Evolutionary conservation across 768 basidiomycete genomes (phyloP).

Genomic region (Mycena pura): DNA sequence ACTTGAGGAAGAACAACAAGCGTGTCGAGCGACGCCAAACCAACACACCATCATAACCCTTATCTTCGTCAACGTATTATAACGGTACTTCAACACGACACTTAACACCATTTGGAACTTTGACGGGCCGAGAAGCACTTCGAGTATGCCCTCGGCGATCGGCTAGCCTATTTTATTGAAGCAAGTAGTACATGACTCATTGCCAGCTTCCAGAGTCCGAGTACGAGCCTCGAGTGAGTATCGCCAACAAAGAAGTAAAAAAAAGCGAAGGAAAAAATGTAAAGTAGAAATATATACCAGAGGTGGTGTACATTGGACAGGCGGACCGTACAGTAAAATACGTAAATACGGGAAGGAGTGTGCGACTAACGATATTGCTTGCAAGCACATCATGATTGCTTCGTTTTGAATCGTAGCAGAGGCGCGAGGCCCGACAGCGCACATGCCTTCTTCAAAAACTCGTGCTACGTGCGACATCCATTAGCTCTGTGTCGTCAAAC

Average conservation of each 20-base stretch:
- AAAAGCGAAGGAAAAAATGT: constrained; percentile 8
- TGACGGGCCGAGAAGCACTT: too few relatives aligned
- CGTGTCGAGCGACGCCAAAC: too few relatives aligned
- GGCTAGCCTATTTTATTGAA: constrained; percentile 24
- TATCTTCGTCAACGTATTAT: too few relatives aligned
- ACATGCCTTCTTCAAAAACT: constrained; percentile 92
- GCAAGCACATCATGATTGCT: constrained; percentile 53
- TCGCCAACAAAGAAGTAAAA: constrained; percentile 16
- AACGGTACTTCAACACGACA: too few relatives aligned
- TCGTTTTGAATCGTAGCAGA: constrained; percentile 80
- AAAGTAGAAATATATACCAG: constrained; percentile 22
- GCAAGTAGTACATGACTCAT: constrained; percentile 39
- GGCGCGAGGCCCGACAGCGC: constrained; percentile 83
- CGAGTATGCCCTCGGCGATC: too few relatives aligned
- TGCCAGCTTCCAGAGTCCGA: constrained; percentile 24
- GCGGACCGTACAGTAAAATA: constrained; percentile 4
- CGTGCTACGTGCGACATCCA: constrained; percentile 72
- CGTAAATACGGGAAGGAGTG: neutral
- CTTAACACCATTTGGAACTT: too few relatives aligned
- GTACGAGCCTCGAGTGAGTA: constrained; percentile 17
- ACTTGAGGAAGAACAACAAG: too few relatives aligned
- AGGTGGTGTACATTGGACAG: constrained; percentile 15
- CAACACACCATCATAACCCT: too few relatives aligned
- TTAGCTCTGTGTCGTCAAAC: constrained; percentile 13
- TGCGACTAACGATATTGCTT: neutral